A percentile compares a stretch with the other conserved stretches of the same genome.
phyloP scores from a whole-genome alignment of 1,284 basidiomycete species.

The Cryptococcus wingfieldii region DNA sequence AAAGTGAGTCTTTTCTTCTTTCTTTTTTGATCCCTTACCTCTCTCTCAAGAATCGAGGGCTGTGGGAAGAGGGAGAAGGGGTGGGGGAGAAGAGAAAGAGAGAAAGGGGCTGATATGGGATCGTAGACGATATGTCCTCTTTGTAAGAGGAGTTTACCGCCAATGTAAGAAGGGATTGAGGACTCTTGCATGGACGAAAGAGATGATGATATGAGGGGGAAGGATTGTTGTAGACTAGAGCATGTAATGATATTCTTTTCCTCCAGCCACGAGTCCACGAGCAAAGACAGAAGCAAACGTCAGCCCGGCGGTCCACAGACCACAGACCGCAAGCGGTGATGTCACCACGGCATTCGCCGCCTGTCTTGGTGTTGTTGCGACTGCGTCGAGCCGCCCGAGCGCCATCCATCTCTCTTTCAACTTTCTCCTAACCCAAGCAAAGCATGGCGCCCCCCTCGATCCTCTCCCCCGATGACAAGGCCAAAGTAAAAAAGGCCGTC shows the following conservation, averaged over 20 bases:
- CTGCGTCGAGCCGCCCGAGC: too few relatives aligned
- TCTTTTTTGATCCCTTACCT: neutral
- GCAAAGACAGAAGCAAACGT: too few relatives aligned
- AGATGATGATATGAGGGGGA: too few relatives aligned
- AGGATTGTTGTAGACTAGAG: too few relatives aligned
- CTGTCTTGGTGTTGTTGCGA: too few relatives aligned
- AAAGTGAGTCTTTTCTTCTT: constrained; percentile 57
- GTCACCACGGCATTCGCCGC: too few relatives aligned
- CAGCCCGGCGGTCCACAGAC: too few relatives aligned
- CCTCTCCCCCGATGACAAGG: constrained; percentile 68
- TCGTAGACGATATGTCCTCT: constrained; percentile 16
- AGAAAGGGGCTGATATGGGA: neutral
- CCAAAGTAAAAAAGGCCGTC: constrained; percentile 65
- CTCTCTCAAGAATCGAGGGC: neutral
- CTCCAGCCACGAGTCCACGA: too few relatives aligned
- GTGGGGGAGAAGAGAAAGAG: neutral
- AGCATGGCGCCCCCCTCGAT: constrained; percentile 22
- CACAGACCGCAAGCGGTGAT: too few relatives aligned
- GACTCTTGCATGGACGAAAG: too few relatives aligned
- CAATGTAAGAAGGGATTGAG: constrained; percentile 1
- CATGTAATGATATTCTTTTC: too few relatives aligned
- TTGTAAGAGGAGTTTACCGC: constrained; percentile 18
- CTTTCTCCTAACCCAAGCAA: neutral
- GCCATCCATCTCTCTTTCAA: neutral
- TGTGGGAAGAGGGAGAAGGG: too few relatives aligned